A percentile compares a stretch with the other conserved stretches of the same genome.
phyloP scores from a whole-genome alignment of 2,329 filamentous ascomycete species.

The Verticillium nonalfalfae region DNA sequence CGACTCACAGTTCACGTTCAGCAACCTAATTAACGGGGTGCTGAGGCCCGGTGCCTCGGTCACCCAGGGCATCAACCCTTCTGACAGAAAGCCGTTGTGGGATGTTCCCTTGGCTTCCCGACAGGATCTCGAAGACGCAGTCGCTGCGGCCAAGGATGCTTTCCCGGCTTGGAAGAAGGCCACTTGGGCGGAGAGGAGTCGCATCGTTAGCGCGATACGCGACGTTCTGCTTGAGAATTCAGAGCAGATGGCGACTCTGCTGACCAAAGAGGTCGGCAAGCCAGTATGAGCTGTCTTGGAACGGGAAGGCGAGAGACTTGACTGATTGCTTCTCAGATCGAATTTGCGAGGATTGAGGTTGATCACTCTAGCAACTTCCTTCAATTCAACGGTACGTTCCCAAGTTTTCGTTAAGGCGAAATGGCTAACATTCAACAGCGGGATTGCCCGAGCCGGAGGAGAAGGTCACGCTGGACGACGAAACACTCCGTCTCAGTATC shows the following conservation, averaged over 20 bases:
- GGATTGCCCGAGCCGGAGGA: not conserved
- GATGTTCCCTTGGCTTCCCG: slow-evolving; percentile 19
- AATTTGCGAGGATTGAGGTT: slow-evolving; percentile 7
- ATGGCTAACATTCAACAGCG: not conserved
- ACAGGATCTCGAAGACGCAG: slow-evolving; percentile 22
- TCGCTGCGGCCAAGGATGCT: slow-evolving; percentile 17
- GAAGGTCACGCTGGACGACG: not conserved
- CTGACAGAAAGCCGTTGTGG: slow-evolving; percentile 19
- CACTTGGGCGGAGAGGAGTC: slow-evolving; percentile 15
- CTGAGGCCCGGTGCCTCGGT: slow-evolving; percentile 17
- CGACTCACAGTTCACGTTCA: not conserved
- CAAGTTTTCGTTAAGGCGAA: not conserved
- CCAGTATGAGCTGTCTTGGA: slow-evolving; percentile 7
- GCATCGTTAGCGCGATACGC: slow-evolving; percentile 14
- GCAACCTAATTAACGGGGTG: slow-evolving; percentile 17
- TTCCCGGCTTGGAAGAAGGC: slow-evolving; percentile 23
- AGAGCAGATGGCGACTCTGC: slow-evolving; percentile 15
- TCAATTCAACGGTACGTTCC: not conserved
- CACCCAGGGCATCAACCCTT: slow-evolving; percentile 19
- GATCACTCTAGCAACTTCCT: not conserved
- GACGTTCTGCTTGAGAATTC: slow-evolving; percentile 18
- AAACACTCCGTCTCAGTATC: not conserved
- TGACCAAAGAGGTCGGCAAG: slow-evolving; percentile 21
- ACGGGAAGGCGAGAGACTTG: too few species aligned
- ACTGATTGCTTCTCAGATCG: not conserved